Base-by-base conservation (phyloP, 2,329 filamentous ascomycete genomes). In the Penicillium sumatraense region DNA sequence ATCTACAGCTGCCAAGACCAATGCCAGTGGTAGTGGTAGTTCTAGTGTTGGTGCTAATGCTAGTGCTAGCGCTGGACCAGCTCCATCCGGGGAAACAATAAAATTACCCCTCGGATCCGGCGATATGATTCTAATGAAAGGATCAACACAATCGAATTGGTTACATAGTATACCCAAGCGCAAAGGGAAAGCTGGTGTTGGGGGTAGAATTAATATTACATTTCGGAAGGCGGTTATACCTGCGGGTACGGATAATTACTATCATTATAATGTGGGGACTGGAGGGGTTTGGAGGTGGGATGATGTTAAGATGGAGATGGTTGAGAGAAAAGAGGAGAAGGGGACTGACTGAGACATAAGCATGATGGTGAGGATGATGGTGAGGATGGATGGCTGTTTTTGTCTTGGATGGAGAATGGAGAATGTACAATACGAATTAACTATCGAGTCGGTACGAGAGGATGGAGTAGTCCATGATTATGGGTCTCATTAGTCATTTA, bases 121-220 rank as follows among this genome's bases (percentile, higher is more conserved):
- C 0, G 89, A 93, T 67, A 91, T 93, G 89, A 72, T 93, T 3
- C 74, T 93, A 20, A 93, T 93, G 90, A 81, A 83, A 44, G 89
- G 89, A 0, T 76, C 71, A 61, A 93, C 89, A n/a, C 90, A 93
- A 70, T 79, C 83, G 3, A 85, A 86, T 65, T 93, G 90, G 89
- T 71, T 91, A 55, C 90, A 93, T 71, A 89, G 87, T 45, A 86
- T 93, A 36, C 90, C 90, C 0, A 93, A 93, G 72, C 76, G 89
- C 18, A 86, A 83, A 35, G 86, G 86, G 2, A 84, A 81, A 9
- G 35, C 16, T 11, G 52, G 56, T 13, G 80, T 81, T 69, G 84
- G 85, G 21, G 85, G 85, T 2, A 78, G 86, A 45, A 87, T 89
- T 63, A 93, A 93, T 67, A 92, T 93, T 59, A 93, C 90, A 0